Percentiles rank a stretch among this genome's conserved stretches.
phyloP scores from a whole-genome alignment of 352 stramenopile species.

The Phytophthora rubi region DNA sequence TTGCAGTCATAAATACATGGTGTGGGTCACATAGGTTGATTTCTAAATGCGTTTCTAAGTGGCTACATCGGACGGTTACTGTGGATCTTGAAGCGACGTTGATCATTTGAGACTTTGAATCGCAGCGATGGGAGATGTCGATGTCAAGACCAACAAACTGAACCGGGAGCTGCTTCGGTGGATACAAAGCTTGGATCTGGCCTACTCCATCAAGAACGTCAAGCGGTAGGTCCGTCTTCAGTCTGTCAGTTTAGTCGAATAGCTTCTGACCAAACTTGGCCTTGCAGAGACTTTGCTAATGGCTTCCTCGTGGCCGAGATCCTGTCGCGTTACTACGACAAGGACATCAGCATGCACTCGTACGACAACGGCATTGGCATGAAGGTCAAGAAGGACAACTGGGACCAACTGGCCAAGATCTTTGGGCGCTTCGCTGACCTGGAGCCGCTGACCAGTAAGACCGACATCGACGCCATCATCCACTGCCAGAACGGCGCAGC shows the following conservation, averaged over 20 bases:
- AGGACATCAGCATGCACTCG: constrained; percentile 93
- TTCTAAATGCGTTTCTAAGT: too few species aligned
- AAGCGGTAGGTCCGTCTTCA: constrained; percentile 63
- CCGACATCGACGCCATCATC: constrained; percentile 87
- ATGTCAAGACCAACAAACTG: constrained; percentile 67
- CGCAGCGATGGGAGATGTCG: constrained; percentile 17
- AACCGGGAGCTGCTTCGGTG: constrained; percentile 92
- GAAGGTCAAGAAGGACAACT: constrained; percentile 93
- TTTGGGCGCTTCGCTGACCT: constrained; percentile 80
- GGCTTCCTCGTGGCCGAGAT: constrained; percentile 93
- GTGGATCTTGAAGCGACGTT: constrained; percentile 28
- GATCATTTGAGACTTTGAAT: too few species aligned
- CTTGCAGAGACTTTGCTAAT: constrained; percentile 84
- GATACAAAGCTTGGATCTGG: constrained; percentile 93
- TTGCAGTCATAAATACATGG: too few species aligned
- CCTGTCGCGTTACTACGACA: constrained; percentile 92
- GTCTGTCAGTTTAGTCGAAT: too few species aligned
- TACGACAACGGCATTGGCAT: constrained; percentile 93
- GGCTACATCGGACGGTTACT: too few species aligned
- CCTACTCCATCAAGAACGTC: constrained; percentile 95
- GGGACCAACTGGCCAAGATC: constrained; percentile 86
- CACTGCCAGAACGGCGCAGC: constrained; percentile 90
- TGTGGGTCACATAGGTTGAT: too few species aligned
- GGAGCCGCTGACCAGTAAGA: constrained; percentile 56
- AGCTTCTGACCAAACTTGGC: neutral